A percentile compares a stretch with the other conserved stretches of the same genome.
These are phyloP conservation scores for Babesia divergens DNA, from an alignment of 169 alveolate genomes.

Conservation along the genomic window DNA sequence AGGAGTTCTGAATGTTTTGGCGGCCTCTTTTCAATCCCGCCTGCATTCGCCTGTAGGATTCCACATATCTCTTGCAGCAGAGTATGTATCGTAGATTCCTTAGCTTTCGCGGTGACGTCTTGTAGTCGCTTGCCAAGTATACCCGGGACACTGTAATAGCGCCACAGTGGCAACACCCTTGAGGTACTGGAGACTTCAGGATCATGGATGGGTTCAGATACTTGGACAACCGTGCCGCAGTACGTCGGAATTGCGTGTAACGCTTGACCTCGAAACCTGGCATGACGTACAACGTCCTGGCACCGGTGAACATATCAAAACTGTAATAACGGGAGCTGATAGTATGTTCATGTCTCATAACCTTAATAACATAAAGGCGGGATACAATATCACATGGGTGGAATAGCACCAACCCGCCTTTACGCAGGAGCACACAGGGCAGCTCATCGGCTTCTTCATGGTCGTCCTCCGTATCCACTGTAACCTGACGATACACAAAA, in stretches of 20 bases:
- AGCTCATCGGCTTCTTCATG: neutral
- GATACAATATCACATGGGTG: constrained; percentile 62
- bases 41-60: constrained; percentile 41
- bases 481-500: constrained; percentile 39
- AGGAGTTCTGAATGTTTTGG: neutral
- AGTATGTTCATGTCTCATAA: constrained; percentile 39
- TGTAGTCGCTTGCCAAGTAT: constrained; percentile 26
- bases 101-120: constrained; percentile 26
- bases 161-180: constrained; percentile 55
- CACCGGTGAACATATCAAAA: constrained; percentile 57
- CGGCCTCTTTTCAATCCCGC: neutral
- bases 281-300: constrained; percentile 48
- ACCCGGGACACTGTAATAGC: constrained; percentile 7
- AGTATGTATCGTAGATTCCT: constrained; percentile 38
- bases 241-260: constrained; percentile 8
- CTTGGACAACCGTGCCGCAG: neutral
- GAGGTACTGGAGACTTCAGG: neutral
- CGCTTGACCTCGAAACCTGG: constrained; percentile 64
- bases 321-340: constrained; percentile 51
- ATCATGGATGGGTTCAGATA: neutral
- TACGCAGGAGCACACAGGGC: constrained; percentile 37
- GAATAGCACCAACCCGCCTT: constrained; percentile 51
- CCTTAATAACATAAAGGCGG: constrained; percentile 56
- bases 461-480: neutral
- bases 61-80: constrained; percentile 30